Base-by-base conservation (phyloP, 345 rosid species). In the Salix udensis region DNA sequence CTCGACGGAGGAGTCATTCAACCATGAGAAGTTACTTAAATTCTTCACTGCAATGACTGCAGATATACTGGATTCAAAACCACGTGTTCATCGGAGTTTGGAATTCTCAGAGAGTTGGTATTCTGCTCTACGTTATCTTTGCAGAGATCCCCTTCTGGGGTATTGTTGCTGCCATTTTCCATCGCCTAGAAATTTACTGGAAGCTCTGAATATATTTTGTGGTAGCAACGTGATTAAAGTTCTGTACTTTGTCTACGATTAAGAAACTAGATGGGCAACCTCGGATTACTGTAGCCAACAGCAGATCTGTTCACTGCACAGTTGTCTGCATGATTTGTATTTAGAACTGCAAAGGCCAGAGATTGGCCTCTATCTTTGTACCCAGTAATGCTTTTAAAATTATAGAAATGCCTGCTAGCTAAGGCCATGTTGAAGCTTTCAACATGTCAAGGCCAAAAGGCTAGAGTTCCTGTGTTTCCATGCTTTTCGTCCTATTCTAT, bases 121-220 rank as follows among this genome's bases (percentile, higher is more conserved):
- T 84, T 48, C 83, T 93, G 8, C 85, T 93, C 37, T 90, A 90
- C 77, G 98, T 91, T 65, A 76, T 91, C n/a, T 88, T 93, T 58
- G 91, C 83, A 0, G 97, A 91, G 86, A 93, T 93, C 74, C 80
- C 90, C 68, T 91, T 93, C 40, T 91, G 94, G 98, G 89, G 80
- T 26, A 67, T 90, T 28, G 85, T 86, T 50, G 71, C 93, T 0
- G 97, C 97, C 71, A 64, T 86, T 79, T 74, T 88, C 71, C 88
- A 93, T 75, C 72, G 86, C 62, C 74, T 81, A 34, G 81, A 82
- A 21, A 82, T 91, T 30, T 89, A 90, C 28, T 93, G 98, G 98
- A 93, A 91, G 89, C 98, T 91, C 42, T 93, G 77, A 84, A 9
- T 31, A 34, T 60, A 39, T 55, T 15, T 34, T 12, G 23, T 3